Evolutionary conservation across 768 basidiomycete species (phyloP).

Genomic region (Lactarius tabidus): DNA sequence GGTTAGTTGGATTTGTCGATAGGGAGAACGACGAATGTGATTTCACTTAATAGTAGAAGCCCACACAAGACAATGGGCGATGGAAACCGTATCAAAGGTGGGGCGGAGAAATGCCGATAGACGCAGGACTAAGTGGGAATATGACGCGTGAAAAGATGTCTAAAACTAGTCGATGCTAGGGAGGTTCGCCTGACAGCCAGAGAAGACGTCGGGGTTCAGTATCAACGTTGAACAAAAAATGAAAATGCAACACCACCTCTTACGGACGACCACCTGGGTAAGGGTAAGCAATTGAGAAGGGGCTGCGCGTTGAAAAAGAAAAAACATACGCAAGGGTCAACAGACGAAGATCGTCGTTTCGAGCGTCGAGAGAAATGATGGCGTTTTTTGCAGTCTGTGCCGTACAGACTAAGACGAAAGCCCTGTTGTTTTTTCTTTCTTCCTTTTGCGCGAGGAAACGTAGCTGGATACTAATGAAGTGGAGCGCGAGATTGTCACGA

Average conservation of each 20-base stretch:
- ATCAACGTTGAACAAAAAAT: constrained; percentile 5
- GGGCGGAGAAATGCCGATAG: constrained; percentile 31
- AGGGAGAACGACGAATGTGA: constrained; percentile 47
- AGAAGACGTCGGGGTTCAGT: constrained; percentile 7
- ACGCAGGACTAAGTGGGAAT: constrained; percentile 13
- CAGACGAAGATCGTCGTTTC: constrained; percentile 77
- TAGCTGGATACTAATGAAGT: background rate
- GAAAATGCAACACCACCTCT: constrained; percentile 46
- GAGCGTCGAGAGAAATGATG: constrained; percentile 74
- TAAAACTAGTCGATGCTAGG: constrained; percentile 47
- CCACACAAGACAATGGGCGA: constrained; percentile 73
- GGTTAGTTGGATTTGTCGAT: constrained; percentile 55
- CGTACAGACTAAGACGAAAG: constrained; percentile 29
- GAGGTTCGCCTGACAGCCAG: constrained; percentile 63
- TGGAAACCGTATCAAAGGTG: background rate
- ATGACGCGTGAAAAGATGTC: constrained; percentile 1
- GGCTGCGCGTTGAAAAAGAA: constrained; percentile 1
- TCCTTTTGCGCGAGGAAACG: background rate
- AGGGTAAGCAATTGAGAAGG: constrained; percentile 9
- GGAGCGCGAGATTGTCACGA: background rate
- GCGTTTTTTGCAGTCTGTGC: constrained; percentile 40
- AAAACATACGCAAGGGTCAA: constrained; percentile 66
- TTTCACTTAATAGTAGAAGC: constrained; percentile 51
- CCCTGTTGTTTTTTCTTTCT: constrained; percentile 2
- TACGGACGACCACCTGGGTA: constrained; percentile 69